phyloP scores from a whole-genome alignment of 306 rosid species.

The Herpetospermum pedunculosum region DNA sequence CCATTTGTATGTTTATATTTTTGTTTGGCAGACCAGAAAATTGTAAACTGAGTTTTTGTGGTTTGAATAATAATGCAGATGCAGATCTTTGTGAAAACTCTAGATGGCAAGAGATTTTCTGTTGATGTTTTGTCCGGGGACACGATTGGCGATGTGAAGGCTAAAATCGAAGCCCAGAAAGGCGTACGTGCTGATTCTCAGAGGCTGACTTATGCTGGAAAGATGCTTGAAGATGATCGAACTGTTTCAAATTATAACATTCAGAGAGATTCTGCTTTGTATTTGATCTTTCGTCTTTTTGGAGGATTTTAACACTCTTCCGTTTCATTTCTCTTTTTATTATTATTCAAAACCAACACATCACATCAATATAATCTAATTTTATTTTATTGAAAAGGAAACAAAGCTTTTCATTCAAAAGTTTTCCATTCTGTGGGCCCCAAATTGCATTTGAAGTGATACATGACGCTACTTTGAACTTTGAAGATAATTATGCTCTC shows the following conservation, averaged over 20 bases:
- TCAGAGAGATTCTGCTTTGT: background rate
- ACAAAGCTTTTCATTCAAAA: no score
- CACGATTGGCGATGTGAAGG: background rate
- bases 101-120: background rate
- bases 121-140: background rate
- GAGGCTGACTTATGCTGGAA: background rate
- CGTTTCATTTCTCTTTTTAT: no score
- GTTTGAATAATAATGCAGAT: no score
- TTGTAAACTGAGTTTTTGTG: no score
- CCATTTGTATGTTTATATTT: no score
- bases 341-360: no score
- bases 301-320: background rate
- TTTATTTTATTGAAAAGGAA: no score
- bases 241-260: background rate
- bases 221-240: background rate
- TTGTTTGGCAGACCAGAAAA: background rate
- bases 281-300: background rate
- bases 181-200: background rate
- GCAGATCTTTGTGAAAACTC: background rate
- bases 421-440: background rate
- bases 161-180: no score
- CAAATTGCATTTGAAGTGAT: background rate
- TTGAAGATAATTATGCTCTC: background rate
- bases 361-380: no score
- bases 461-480: background rate